Percentiles rank a stretch among this genome's conserved stretches.
Conservation (phyloP, 2,329 filamentous ascomycete genomes). For the Claviceps monticola region DNA sequence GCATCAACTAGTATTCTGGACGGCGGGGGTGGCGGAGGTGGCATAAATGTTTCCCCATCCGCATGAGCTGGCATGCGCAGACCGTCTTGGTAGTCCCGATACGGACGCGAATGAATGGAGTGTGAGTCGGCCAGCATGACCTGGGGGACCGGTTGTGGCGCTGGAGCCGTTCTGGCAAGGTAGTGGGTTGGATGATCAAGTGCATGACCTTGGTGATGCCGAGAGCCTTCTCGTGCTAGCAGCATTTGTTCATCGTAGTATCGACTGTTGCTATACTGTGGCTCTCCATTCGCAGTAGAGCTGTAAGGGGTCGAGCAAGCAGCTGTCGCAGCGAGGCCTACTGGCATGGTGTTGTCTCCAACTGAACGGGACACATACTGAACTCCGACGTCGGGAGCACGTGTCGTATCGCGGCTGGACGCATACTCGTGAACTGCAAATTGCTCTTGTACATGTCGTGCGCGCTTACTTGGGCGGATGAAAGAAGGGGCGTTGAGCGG, state of each 20-base stretch:
- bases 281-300: constrained; percentile 13
- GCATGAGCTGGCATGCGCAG: constrained; percentile 35
- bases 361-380: constrained; percentile 17
- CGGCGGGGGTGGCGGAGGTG: constrained; percentile 36
- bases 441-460: constrained; percentile 32
- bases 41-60: constrained; percentile 36
- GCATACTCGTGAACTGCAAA: constrained; percentile 20
- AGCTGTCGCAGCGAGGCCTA: background rate
- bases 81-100: constrained; percentile 28
- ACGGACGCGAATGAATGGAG: constrained; percentile 27
- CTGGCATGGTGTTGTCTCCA: constrained; percentile 15
- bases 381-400: constrained; percentile 21
- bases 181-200: constrained; percentile 20
- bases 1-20: constrained; percentile 68
- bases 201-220: constrained; percentile 25
- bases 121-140: constrained; percentile 27
- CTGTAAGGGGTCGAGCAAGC: constrained; percentile 9
- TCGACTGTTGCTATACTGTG: constrained; percentile 18
- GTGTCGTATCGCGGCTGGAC: constrained; percentile 28
- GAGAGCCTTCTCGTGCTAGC: constrained; percentile 13
- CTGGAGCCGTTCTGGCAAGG: constrained; percentile 22
- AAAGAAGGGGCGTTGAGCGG: constrained; percentile 40
- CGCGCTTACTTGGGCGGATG: constrained; percentile 42
- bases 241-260: constrained; percentile 20
- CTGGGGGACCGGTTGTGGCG: constrained; percentile 28